Base-by-base conservation (phyloP, 352 stramenopile genomes). In the Phytophthora brassicae region DNA sequence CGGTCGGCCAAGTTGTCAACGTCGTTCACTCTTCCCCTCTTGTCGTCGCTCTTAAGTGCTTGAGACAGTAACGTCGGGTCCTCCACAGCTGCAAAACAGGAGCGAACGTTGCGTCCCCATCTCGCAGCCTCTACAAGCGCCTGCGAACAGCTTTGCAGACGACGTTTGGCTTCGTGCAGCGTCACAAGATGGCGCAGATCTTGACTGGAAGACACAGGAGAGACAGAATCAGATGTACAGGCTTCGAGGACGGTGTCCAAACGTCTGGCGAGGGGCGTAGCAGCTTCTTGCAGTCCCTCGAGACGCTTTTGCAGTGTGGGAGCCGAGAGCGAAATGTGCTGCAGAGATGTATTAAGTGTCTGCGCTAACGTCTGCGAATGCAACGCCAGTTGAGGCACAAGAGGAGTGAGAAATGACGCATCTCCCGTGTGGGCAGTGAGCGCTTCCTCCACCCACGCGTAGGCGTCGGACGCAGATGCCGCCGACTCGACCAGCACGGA, bases 391-490 rank as follows among this genome's bases (percentile, higher is more conserved):
- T 84, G 80, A 16, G 79, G 78, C 51, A 89, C 69, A 3, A 90
- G 60, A 41, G 70, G 48, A 14, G 62, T 36, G 11, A 92, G 64
- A 14, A 72, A 66, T 0, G 57, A 58, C 3, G 74, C 63, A 35
- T 75, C 59, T 0, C 68, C 70, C 2, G 61, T 51, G 20, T 48
- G 56, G 12, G 78, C 66, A 45, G 80, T 62, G 52, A 92, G 62
- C 28, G 75, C 79, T 42, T 88, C 72, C 66, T 92, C 83, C 23
- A 85, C 70, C 80, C 80, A 92, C 56, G 79, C 79, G 66, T 82
- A 90, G 44, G 73, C 79, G 60, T 92, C 77, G 46, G 71, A 74
- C 19, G 50, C 51, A 36, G 85, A 88, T 24, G 74, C 67, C 19
- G 74, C 65, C 20, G 82, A 79, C 52, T 79, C 75, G 42, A 88